These are phyloP conservation scores for Tolypocladium tundrense DNA, from an alignment of 2,329 filamentous ascomycete genomes.

Conservation along the genomic window DNA sequence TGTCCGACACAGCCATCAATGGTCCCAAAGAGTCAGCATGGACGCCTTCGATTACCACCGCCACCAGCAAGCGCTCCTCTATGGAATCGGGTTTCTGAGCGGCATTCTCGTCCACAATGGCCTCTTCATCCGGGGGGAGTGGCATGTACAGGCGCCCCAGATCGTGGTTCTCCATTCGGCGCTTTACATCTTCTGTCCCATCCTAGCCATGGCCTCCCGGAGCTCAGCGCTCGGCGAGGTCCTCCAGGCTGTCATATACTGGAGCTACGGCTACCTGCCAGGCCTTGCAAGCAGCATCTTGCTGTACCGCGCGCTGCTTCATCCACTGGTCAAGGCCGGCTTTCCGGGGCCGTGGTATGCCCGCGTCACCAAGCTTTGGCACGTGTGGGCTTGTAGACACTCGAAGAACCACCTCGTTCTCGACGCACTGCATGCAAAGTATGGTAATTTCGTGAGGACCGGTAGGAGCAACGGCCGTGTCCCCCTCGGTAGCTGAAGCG, in stretches of 20 bases:
- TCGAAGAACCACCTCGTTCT: conserved; percentile 12
- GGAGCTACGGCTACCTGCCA: conserved; percentile 9
- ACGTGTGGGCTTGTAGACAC: conserved; percentile 14
- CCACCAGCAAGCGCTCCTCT: background rate
- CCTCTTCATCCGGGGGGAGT: background rate
- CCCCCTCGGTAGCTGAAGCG: background rate
- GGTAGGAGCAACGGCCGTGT: conserved; percentile 3
- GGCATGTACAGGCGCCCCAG: background rate
- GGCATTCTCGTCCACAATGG: background rate
- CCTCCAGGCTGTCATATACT: background rate
- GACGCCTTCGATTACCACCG: background rate
- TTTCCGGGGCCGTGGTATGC: conserved; percentile 27
- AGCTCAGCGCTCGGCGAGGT: background rate
- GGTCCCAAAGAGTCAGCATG: background rate
- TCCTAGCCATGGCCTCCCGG: background rate
- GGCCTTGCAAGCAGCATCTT: conserved; percentile 15
- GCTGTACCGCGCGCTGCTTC: conserved; percentile 28
- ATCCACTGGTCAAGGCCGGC: conserved; percentile 20
- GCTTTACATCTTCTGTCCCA: background rate
- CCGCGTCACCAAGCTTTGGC: conserved; percentile 25
- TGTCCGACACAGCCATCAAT: background rate
- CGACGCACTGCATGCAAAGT: conserved; percentile 10
- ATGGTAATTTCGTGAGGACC: conserved; percentile 16
- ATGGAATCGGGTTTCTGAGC: background rate
- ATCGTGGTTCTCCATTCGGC: background rate